phyloP scores from a whole-genome alignment of 169 alveolate species.

The Neospora caninum region DNA sequence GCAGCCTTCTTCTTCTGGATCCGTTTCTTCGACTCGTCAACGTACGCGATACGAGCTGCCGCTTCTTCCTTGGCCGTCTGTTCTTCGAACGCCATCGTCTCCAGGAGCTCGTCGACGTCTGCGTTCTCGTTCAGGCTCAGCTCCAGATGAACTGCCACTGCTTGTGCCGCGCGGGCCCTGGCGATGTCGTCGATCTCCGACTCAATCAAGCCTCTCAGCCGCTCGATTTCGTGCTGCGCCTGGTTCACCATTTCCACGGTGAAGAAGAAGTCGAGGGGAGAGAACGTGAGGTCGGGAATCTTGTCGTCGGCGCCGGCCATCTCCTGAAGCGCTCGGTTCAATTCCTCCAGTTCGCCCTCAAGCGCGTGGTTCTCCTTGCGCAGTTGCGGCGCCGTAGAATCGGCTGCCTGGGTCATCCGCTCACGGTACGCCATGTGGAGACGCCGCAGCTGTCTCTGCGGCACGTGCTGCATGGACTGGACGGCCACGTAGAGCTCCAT shows the following conservation, averaged over 20 bases:
- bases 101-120: background rate
- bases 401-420: constrained; percentile 59
- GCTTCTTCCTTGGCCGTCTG: background rate
- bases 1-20: constrained; percentile 24
- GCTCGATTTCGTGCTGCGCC: constrained; percentile 55
- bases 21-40: constrained; percentile 38
- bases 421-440: constrained; percentile 67
- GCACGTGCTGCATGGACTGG: constrained; percentile 70
- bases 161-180: constrained; percentile 59
- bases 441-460: constrained; percentile 63
- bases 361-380: constrained; percentile 68
- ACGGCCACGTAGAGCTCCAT: constrained; percentile 71
- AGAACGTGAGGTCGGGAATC: constrained; percentile 2
- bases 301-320: constrained; percentile 38
- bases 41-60: constrained; percentile 8
- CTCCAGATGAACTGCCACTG: constrained; percentile 61
- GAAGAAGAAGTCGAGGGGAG: constrained; percentile 63
- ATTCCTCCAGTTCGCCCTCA: constrained; percentile 56
- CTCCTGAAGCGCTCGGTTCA: constrained; percentile 62
- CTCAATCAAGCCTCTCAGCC: constrained; percentile 51
- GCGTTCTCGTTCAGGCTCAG: constrained; percentile 40
- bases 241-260: constrained; percentile 65
- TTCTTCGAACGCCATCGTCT: constrained; percentile 25
- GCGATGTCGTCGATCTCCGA: constrained; percentile 37
- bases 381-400: constrained; percentile 57